A percentile compares a stretch with the other conserved stretches of the same genome.
These are phyloP conservation scores for Metschnikowia colocasiae DNA, from an alignment of 805 yeast genomes.

Conservation along the genomic window DNA sequence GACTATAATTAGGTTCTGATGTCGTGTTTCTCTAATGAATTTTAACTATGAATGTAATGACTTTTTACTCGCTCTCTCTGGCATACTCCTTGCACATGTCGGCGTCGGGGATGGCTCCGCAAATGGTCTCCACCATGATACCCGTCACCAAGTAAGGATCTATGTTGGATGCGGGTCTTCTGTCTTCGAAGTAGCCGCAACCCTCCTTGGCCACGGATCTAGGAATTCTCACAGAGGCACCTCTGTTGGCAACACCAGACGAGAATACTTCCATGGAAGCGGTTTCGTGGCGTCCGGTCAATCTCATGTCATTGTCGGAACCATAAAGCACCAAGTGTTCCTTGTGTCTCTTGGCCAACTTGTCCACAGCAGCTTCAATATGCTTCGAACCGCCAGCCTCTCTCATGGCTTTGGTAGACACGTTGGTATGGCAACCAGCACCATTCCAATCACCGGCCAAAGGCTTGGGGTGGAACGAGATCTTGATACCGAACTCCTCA, in stretches of 20 bases:
- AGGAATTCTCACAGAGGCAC: constrained; percentile 98
- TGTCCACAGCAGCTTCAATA: constrained; percentile 89
- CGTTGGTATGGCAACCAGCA: constrained; percentile 99
- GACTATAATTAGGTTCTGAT: too few species aligned
- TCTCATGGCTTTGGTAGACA: constrained; percentile 91
- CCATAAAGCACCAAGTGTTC: constrained; percentile 96
- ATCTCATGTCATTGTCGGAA: constrained; percentile 89
- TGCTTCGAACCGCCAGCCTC: constrained; percentile 91
- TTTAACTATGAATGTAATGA: background rate
- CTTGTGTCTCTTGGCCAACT: constrained; percentile 91
- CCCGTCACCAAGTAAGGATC: constrained; percentile 99
- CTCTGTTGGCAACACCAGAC: constrained; percentile 99
- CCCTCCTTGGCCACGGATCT: constrained; percentile 98
- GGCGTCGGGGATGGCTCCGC: constrained; percentile 92
- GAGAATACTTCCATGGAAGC: constrained; percentile 90
- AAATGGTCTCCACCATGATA: constrained; percentile 94
- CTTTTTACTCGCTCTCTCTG: constrained; percentile 50
- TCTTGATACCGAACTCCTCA: constrained; percentile 98
- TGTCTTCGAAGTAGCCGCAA: constrained; percentile 97
- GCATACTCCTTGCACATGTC: constrained; percentile 89
- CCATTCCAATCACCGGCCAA: constrained; percentile 99
- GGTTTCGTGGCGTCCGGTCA: constrained; percentile 98
- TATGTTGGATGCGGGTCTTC: constrained; percentile 99
- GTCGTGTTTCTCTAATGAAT: background rate
- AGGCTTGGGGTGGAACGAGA: constrained; percentile 99